These are phyloP conservation scores for Lasiodiplodia sp. DNA, from an alignment of 2,329 filamentous ascomycete species.

Conservation along the genomic window DNA sequence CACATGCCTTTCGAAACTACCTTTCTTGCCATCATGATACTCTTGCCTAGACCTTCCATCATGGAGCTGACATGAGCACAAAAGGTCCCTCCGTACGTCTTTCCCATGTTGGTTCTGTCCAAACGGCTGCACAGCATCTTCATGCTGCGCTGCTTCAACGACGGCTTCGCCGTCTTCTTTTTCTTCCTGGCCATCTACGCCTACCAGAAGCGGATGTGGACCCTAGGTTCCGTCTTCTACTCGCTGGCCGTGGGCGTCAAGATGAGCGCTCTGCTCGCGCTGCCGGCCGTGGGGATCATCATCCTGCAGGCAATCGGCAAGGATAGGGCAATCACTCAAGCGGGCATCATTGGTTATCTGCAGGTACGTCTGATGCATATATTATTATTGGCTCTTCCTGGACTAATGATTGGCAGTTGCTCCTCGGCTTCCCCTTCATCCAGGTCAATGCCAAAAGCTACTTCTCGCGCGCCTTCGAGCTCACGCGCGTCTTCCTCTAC, in stretches of 20 bases:
- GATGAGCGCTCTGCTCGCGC: constrained; percentile 85
- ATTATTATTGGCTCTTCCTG: neutral
- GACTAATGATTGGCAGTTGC: constrained; percentile 47
- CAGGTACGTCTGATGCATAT: constrained; percentile 65
- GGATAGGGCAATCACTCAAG: constrained; percentile 69
- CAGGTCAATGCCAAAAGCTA: constrained; percentile 72
- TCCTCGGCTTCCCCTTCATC: constrained; percentile 73
- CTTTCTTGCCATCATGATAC: neutral
- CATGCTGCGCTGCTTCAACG: constrained; percentile 92
- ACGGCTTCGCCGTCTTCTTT: constrained; percentile 85
- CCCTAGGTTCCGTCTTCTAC: constrained; percentile 74
- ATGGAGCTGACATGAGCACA: neutral
- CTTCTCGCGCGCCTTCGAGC: constrained; percentile 82
- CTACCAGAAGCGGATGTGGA: constrained; percentile 79
- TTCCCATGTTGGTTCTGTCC: constrained; percentile 84
- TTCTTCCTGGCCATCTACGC: constrained; percentile 82
- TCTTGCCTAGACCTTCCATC: neutral
- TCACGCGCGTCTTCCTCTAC: constrained; percentile 90
- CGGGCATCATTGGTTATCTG: constrained; percentile 75
- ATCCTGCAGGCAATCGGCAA: constrained; percentile 78
- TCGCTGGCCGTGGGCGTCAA: constrained; percentile 87
- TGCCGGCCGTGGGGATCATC: constrained; percentile 81
- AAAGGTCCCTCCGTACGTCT: constrained; percentile 83
- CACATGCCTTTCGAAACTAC: neutral
- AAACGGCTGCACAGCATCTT: constrained; percentile 96